Evolutionary conservation across 352 stramenopile species (phyloP).

Genomic region (Thraustochytrium sp.): DNA sequence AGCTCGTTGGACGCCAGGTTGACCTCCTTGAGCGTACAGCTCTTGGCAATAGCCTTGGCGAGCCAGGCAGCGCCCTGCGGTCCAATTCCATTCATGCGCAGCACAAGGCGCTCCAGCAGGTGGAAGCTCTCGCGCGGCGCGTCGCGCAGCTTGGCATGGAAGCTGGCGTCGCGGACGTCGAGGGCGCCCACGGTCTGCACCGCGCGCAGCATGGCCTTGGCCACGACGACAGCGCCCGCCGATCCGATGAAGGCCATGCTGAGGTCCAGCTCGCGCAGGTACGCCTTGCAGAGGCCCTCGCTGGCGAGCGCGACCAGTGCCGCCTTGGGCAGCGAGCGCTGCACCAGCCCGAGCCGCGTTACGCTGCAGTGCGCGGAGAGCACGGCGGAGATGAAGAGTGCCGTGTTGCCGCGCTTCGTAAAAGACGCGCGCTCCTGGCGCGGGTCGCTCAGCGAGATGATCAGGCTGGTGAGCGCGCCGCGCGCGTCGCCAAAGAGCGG

Average conservation of each 20-base stretch:
- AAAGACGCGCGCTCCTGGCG: not conserved
- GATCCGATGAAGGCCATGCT: constrained; percentile 37
- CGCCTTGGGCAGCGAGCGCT: not conserved
- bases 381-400: not conserved
- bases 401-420: constrained; percentile 10
- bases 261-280: not conserved
- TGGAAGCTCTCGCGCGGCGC: not conserved
- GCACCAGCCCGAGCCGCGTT: not conserved
- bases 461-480: not conserved
- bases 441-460: not conserved
- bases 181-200: not conserved
- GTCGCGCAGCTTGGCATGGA: not conserved
- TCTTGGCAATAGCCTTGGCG: constrained; percentile 7
- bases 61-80: not conserved
- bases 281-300: not conserved
- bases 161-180: not conserved
- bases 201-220: constrained; percentile 2
- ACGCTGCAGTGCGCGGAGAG: not conserved
- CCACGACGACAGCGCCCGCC: not conserved
- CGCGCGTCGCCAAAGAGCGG: not conserved
- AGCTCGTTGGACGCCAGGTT: constrained; percentile 19
- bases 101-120: not conserved
- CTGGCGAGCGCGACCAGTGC: not conserved
- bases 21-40: not conserved
- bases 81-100: constrained; percentile 36